Percentiles rank a stretch among this genome's conserved stretches.
Conservation (phyloP, 805 yeast species). For the Candida taoyuanica region DNA sequence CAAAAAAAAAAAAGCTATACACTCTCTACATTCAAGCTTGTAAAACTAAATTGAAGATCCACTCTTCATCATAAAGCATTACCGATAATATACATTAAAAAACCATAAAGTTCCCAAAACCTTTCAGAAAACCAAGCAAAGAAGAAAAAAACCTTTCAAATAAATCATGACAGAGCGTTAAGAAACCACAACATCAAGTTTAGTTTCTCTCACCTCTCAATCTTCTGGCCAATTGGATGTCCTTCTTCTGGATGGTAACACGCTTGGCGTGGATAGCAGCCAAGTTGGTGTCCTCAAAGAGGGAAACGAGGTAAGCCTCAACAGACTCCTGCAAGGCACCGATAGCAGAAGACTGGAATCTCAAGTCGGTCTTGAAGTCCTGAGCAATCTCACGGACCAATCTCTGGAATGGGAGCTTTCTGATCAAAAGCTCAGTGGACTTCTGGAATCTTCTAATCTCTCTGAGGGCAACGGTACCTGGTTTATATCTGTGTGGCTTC, state of each 20-base stretch:
- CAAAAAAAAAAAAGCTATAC: not conserved
- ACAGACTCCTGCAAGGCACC: constrained; percentile 98
- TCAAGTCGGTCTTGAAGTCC: constrained; percentile 87
- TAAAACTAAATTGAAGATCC: constrained; percentile 6
- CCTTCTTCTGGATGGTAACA: constrained; percentile 98
- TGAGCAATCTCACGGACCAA: constrained; percentile 94
- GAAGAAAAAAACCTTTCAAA: constrained; percentile 10
- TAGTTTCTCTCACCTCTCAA: constrained; percentile 94
- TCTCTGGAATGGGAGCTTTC: constrained; percentile 97
- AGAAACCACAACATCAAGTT: constrained; percentile 9
- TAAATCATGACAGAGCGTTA: constrained; percentile 8
- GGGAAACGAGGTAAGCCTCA: constrained; percentile 93
- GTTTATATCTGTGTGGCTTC: constrained; percentile 95
- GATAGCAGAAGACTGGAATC: constrained; percentile 96
- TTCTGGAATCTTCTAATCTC: constrained; percentile 98
- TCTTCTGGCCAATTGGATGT: constrained; percentile 96
- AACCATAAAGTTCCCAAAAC: constrained; percentile 15
- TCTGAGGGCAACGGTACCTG: constrained; percentile 95
- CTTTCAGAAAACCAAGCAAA: constrained; percentile 10
- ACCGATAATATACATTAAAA: constrained; percentile 20
- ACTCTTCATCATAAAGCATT: constrained; percentile 15
- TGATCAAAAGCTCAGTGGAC: constrained; percentile 89
- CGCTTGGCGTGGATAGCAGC: constrained; percentile 99
- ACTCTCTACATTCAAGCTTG: constrained; percentile 1
- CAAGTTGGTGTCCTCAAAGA: constrained; percentile 96